These are phyloP conservation scores for Craspedostauros australis DNA, from an alignment of 108 stramenopile genomes.

Conservation along the genomic window DNA sequence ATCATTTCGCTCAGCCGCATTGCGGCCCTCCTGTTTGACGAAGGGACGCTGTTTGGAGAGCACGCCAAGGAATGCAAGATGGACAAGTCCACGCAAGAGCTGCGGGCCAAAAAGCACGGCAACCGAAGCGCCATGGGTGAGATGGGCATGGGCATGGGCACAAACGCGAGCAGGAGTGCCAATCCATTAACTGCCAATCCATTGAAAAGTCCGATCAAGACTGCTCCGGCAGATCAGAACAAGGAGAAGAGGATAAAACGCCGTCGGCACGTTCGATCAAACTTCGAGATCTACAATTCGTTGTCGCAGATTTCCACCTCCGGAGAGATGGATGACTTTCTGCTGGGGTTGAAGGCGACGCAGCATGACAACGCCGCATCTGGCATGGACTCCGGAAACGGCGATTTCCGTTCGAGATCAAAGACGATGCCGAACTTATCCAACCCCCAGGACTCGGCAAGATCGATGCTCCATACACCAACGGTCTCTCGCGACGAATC, in stretches of 20 bases:
- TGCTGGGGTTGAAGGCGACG: neutral
- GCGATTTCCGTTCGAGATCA: neutral
- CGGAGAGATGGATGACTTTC: neutral
- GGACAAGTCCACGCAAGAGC: neutral
- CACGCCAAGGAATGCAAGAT: constrained; percentile 6
- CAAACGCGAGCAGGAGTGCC: too few species aligned
- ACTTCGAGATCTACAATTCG: constrained; percentile 31
- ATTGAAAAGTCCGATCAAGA: too few species aligned
- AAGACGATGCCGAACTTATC: neutral
- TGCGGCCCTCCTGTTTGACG: constrained; percentile 63
- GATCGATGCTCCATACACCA: neutral
- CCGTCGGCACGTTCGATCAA: constrained; percentile 28
- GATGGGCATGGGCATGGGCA: too few species aligned
- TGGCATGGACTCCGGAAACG: constrained; percentile 2
- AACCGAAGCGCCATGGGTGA: too few species aligned
- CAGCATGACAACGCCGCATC: neutral
- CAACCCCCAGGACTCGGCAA: neutral
- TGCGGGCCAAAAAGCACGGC: neutral
- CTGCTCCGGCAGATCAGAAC: too few species aligned
- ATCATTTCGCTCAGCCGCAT: constrained; percentile 35
- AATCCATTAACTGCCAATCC: too few species aligned
- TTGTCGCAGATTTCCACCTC: too few species aligned
- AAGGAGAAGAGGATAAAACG: constrained; percentile 1
- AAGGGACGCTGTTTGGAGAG: constrained; percentile 38
- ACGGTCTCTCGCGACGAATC: too few species aligned